Conservation (phyloP, 1,284 basidiomycete genomes). For the Fomitiporia mediterranea region DNA sequence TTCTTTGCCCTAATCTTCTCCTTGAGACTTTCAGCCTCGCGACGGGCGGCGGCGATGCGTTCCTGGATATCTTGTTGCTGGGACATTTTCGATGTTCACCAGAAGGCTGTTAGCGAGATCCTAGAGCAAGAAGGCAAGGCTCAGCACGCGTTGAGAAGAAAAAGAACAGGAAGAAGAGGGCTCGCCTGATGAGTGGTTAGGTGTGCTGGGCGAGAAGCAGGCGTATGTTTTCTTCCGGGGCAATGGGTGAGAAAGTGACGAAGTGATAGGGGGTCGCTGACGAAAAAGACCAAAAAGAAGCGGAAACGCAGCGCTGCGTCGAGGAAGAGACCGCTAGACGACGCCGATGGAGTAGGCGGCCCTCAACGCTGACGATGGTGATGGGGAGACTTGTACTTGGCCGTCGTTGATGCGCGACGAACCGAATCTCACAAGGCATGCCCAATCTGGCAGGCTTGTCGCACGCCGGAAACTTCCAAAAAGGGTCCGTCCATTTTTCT, state of each 20-base stretch:
- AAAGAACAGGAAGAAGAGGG: background rate
- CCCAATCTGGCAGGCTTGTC: background rate
- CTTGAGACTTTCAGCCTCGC: conserved; percentile 95
- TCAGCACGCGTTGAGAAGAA: background rate
- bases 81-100: conserved; percentile 48
- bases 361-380: conserved; percentile 4
- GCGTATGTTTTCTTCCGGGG: background rate
- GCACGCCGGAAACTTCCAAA: background rate
- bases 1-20: conserved; percentile 95
- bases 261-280: conserved; percentile 5
- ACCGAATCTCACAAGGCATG: background rate
- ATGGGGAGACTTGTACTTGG: conserved; percentile 1
- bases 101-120: conserved; percentile 20
- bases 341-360: conserved; percentile 2
- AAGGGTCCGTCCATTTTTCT: too few relatives aligned
- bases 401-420: background rate
- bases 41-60: conserved; percentile 90
- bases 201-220: conserved; percentile 8
- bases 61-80: conserved; percentile 87
- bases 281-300: background rate
- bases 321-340: background rate
- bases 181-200: background rate
- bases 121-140: conserved; percentile 1
- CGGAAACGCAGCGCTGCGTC: background rate
- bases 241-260: conserved; percentile 1